phyloP scores from a whole-genome alignment of 805 yeast species.

The Metschnikowia shivogae region DNA sequence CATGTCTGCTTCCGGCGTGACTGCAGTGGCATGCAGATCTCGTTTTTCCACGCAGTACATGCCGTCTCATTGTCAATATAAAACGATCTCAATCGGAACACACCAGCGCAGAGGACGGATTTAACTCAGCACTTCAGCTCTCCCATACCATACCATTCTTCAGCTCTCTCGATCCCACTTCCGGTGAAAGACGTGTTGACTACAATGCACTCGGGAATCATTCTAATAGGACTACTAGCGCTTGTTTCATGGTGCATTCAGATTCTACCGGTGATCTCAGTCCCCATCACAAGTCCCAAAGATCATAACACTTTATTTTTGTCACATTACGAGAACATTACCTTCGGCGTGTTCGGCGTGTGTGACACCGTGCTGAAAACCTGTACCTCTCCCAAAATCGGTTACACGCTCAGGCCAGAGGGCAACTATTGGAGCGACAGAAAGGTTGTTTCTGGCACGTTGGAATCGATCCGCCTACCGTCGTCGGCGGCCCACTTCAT shows the following conservation, averaged over 20 bases:
- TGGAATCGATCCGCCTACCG: constrained; percentile 30
- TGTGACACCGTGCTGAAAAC: constrained; percentile 26
- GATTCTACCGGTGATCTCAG: constrained; percentile 38
- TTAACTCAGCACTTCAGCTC: too few relatives aligned
- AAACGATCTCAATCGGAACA: too few relatives aligned
- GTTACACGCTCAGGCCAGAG: constrained; percentile 25
- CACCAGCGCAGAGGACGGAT: too few relatives aligned
- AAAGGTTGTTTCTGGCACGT: neutral
- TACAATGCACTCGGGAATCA: constrained; percentile 29
- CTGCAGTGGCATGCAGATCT: too few relatives aligned
- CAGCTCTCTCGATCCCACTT: too few relatives aligned
- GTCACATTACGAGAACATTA: constrained; percentile 28
- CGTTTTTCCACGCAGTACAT: too few relatives aligned
- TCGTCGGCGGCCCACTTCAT: constrained; percentile 36
- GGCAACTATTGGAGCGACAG: constrained; percentile 1
- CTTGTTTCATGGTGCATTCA: constrained; percentile 33
- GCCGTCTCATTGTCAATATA: too few relatives aligned
- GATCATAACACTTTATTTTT: constrained; percentile 25
- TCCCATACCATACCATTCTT: too few relatives aligned
- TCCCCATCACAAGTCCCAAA: constrained; percentile 34
- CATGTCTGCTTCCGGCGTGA: too few relatives aligned
- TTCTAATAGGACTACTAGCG: constrained; percentile 26
- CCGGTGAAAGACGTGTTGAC: too few relatives aligned
- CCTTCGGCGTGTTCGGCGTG: constrained; percentile 45
- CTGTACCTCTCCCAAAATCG: constrained; percentile 35